phyloP scores from a whole-genome alignment of 345 rosid species.

The Moricandia arvensis region DNA sequence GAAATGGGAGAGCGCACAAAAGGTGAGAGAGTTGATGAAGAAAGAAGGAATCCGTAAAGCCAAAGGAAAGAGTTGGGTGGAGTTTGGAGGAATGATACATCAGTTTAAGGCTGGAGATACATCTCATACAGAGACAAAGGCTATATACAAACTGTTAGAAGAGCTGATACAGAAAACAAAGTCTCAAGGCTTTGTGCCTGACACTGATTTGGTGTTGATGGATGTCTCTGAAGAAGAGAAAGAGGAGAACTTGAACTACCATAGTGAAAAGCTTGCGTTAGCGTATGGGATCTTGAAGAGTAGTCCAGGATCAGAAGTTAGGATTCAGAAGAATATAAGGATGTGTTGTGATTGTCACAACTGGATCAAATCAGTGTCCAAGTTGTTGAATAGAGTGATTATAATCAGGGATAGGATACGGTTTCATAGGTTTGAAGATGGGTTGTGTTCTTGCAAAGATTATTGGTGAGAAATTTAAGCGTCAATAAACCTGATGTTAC shows the following conservation, averaged over 20 bases:
- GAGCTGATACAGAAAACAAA: constrained; percentile 46
- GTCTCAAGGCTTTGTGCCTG: constrained; percentile 61
- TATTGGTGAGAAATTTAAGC: constrained; percentile 42
- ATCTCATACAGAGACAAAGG: constrained; percentile 65
- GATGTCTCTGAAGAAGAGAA: constrained; percentile 87
- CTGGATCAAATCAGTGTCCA: constrained; percentile 71
- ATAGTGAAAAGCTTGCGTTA: constrained; percentile 80
- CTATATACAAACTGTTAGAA: constrained; percentile 54
- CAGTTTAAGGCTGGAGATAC: constrained; percentile 68
- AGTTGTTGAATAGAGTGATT: constrained; percentile 56
- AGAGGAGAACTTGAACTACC: constrained; percentile 65
- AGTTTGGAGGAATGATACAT: constrained; percentile 61
- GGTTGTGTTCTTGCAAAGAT: constrained; percentile 70
- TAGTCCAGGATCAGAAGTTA: constrained; percentile 62
- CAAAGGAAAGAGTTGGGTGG: constrained; percentile 81
- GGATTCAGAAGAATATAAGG: constrained; percentile 71
- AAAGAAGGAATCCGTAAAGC: constrained; percentile 57
- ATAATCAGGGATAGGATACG: constrained; percentile 72
- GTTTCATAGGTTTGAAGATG: constrained; percentile 80
- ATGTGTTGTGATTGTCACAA: constrained; percentile 78
- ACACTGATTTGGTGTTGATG: constrained; percentile 74
- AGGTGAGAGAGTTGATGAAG: constrained; percentile 64
- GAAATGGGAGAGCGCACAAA: constrained; percentile 65
- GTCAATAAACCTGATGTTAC: neutral
- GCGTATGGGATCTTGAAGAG: constrained; percentile 76